These are phyloP conservation scores for Maudiozyma bulderi DNA, from an alignment of 805 yeast species.

Conservation along the genomic window DNA sequence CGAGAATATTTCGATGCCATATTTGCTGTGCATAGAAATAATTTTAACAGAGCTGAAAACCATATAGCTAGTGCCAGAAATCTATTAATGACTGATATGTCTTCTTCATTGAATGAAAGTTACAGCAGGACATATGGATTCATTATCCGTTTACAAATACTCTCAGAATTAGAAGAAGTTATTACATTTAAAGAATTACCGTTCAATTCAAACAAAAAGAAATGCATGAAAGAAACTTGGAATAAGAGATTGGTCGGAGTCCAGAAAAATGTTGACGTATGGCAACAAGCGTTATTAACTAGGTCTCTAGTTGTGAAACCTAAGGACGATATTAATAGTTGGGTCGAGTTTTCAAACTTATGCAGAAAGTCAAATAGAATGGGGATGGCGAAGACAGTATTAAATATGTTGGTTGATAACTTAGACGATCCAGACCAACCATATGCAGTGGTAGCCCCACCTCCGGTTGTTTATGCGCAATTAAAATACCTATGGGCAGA, in stretches of 20 bases:
- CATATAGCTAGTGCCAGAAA: slow-evolving; percentile 84
- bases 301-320: slow-evolving; percentile 90
- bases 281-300: slow-evolving; percentile 93
- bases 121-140: slow-evolving; percentile 95
- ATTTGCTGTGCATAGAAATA: slow-evolving; percentile 72
- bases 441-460: slow-evolving; percentile 73
- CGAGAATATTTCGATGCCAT: slow-evolving; percentile 92
- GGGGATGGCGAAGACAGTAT: slow-evolving; percentile 85
- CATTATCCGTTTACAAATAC: slow-evolving; percentile 93
- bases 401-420: slow-evolving; percentile 68
- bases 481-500: slow-evolving; percentile 95
- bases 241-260: slow-evolving; percentile 85
- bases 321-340: slow-evolving; percentile 91
- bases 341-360: slow-evolving; percentile 95
- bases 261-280: slow-evolving; percentile 95
- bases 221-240: slow-evolving; percentile 84
- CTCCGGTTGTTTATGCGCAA: slow-evolving; percentile 95
- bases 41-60: slow-evolving; percentile 67
- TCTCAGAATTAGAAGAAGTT: slow-evolving; percentile 93
- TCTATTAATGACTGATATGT: slow-evolving; percentile 80
- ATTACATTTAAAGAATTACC: slow-evolving; percentile 81
- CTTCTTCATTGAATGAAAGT: slow-evolving; percentile 90
- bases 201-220: slow-evolving; percentile 70
- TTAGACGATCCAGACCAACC: slow-evolving; percentile 45
- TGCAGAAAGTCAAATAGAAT: slow-evolving; percentile 91